These are phyloP conservation scores for Echinosophora koreensis DNA, from an alignment of 306 rosid species.

Conservation along the genomic window DNA sequence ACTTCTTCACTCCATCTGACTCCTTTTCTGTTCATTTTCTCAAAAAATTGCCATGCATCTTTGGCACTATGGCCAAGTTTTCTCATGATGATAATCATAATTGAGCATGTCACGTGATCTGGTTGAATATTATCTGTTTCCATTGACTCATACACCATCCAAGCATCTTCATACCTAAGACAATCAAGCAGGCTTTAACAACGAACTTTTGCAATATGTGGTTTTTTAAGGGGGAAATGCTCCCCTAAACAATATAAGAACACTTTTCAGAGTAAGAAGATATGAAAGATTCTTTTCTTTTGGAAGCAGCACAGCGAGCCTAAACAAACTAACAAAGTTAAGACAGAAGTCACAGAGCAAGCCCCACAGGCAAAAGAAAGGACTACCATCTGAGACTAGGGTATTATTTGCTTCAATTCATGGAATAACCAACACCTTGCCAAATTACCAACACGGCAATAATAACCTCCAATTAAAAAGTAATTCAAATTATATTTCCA, in stretches of 20 bases:
- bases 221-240: not conserved
- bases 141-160: constrained; percentile 75
- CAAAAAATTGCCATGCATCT: constrained; percentile 88
- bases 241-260: not conserved
- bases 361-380: constrained; percentile 25
- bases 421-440: constrained; percentile 26
- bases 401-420: constrained; percentile 21
- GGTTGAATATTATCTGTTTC: constrained; percentile 71
- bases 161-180: constrained; percentile 82
- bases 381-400: constrained; percentile 18
- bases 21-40: constrained; percentile 86
- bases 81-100: constrained; percentile 74
- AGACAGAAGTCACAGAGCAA: not conserved
- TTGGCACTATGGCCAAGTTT: constrained; percentile 79
- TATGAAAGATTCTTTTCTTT: not conserved
- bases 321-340: constrained; percentile 17
- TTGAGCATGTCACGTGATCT: constrained; percentile 88
- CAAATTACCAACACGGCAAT: not conserved
- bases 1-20: constrained; percentile 83
- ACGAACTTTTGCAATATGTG: constrained; percentile 21
- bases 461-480: not conserved
- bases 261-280: constrained; percentile 2
- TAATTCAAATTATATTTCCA: not conserved
- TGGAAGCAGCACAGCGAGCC: constrained; percentile 19
- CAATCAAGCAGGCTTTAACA: constrained; percentile 30